Evolutionary conservation across 1,139 yeast genomes (phyloP).

Genomic region (Protomyces inundatus): DNA sequence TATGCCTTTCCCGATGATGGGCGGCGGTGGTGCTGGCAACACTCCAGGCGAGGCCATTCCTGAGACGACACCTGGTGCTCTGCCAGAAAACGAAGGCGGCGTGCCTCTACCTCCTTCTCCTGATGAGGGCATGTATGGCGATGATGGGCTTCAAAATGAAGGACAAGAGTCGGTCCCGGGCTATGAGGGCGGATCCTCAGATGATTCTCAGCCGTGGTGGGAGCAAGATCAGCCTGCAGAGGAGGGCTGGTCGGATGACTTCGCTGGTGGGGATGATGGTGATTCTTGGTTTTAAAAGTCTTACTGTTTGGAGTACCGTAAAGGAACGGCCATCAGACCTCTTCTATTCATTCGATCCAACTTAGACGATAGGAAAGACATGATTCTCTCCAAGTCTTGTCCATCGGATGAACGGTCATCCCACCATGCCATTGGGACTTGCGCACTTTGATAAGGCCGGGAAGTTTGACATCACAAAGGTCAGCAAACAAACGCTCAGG

Average conservation of each 20-base stretch:
- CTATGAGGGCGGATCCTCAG: not conserved
- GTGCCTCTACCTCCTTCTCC: not conserved
- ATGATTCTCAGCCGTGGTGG: slow-evolving; percentile 12
- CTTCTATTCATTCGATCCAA: too few species aligned
- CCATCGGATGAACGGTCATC: too few species aligned
- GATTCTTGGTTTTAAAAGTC: not conserved
- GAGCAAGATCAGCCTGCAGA: slow-evolving; percentile 2
- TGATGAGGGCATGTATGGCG: not conserved
- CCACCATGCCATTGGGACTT: too few species aligned
- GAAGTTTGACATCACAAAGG: too few species aligned
- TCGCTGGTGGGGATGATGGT: not conserved
- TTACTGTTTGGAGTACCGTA: not conserved
- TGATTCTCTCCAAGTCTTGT: too few species aligned
- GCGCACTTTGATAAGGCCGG: too few species aligned
- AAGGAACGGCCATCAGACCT: too few species aligned
- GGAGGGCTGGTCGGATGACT: slow-evolving; percentile 1
- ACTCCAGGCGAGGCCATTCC: not conserved
- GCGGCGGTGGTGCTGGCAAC: not conserved
- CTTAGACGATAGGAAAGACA: too few species aligned
- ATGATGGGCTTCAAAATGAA: not conserved
- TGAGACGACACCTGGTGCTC: slow-evolving; percentile 2
- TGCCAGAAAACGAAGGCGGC: not conserved
- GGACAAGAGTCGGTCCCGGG: not conserved
- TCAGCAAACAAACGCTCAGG: too few species aligned
- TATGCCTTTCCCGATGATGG: slow-evolving; percentile 1